phyloP scores from a whole-genome alignment of 2,329 filamentous ascomycete genomes.

The Aspergillus caelatus region DNA sequence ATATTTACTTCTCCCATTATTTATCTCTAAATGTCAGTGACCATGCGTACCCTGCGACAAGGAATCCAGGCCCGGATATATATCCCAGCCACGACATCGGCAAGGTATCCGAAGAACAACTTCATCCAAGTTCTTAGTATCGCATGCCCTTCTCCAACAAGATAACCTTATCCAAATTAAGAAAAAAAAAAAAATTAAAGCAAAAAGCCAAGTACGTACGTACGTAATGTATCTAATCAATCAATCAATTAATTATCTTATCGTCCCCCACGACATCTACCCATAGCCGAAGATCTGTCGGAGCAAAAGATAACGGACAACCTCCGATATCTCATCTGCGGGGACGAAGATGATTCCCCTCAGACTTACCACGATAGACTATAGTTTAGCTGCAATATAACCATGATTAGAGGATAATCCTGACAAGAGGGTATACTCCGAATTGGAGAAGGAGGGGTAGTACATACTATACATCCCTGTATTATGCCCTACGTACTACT shows the following conservation, averaged over 20 bases:
- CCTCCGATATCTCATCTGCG: neutral
- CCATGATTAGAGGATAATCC: too few relatives aligned
- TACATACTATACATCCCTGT: neutral
- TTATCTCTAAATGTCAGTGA: too few relatives aligned
- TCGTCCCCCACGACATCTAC: neutral
- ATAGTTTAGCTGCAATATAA: neutral
- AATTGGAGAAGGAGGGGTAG: neutral
- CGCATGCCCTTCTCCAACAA: neutral
- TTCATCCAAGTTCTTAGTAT: too few relatives aligned
- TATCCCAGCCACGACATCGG: too few relatives aligned
- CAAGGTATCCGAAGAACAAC: too few relatives aligned
- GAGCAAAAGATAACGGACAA: constrained; percentile 1
- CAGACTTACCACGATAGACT: neutral
- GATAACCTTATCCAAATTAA: neutral
- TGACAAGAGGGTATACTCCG: neutral
- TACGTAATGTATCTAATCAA: neutral
- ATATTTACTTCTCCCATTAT: too few relatives aligned
- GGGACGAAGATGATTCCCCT: neutral
- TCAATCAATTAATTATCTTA: neutral
- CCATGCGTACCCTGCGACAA: too few relatives aligned
- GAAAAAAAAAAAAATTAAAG: too few relatives aligned
- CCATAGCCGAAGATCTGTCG: neutral
- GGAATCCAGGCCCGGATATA: too few relatives aligned
- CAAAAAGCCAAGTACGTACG: neutral
- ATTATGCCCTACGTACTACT: neutral